Percentiles rank a stretch among this genome's conserved stretches.
Conservation (phyloP, 768 basidiomycete genomes). For the Jaapia argillacea region DNA sequence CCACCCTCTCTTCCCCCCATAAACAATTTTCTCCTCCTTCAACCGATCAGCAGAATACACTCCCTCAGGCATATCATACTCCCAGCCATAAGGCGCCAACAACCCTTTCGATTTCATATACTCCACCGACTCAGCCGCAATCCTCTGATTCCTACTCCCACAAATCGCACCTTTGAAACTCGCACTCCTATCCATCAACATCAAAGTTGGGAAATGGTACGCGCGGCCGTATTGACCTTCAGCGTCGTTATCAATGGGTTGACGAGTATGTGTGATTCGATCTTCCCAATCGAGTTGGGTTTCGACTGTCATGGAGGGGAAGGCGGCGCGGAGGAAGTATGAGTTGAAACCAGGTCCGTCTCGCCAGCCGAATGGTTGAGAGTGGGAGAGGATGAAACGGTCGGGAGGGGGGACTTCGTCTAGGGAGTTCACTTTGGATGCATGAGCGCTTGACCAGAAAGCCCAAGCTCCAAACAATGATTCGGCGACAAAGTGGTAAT, state of each 20-base stretch:
- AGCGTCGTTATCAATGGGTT: constrained; percentile 11
- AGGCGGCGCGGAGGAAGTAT: constrained; percentile 65
- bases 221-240: constrained; percentile 22
- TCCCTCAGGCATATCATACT: no score
- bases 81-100: constrained; percentile 48
- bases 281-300: constrained; percentile 64
- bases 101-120: constrained; percentile 28
- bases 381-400: constrained; percentile 64
- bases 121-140: constrained; percentile 59
- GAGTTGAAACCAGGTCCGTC: constrained; percentile 70
- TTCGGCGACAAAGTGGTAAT: constrained; percentile 84
- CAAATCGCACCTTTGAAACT: constrained; percentile 59
- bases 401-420: constrained; percentile 27
- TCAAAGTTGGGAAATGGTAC: constrained; percentile 61
- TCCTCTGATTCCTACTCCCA: constrained; percentile 57
- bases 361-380: constrained; percentile 54
- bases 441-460: constrained; percentile 50
- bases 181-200: constrained; percentile 70
- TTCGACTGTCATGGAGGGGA: constrained; percentile 64
- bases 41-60: constrained; percentile 9
- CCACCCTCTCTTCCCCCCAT: constrained; percentile 49
- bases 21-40: constrained; percentile 22
- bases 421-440: constrained; percentile 13
- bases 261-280: constrained; percentile 29
- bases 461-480: constrained; percentile 69